Base-by-base conservation (phyloP, 805 yeast genomes). In the Teunomyces cretensis region DNA sequence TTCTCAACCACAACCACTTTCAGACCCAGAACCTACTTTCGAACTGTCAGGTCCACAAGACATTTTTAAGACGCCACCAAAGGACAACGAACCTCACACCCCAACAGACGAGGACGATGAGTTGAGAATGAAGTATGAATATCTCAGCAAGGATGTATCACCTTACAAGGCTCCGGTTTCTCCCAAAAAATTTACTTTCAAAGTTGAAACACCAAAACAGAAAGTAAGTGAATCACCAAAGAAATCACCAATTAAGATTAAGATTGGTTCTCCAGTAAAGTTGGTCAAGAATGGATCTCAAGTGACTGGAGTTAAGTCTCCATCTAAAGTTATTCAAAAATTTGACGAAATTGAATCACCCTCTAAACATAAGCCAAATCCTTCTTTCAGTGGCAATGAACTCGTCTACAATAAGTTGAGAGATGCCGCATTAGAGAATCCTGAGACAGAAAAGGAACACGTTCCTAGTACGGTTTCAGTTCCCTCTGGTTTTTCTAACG, bases 261-360 rank as follows among this genome's bases (percentile, higher is more conserved):
- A 70, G 48, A 66, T 70, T 39, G 62, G 66, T n/a, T 65, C 72
- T 4, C 76, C 76, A 1, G 55, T 69, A 26, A 62, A 58, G 45
- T 46, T 70, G 24, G 59, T 65, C 9, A 67, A 60, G 45, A 56
- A 61, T 8, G 65, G 65, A 15, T 56, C 60, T 1, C 44, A 62
- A 1, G 63, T 65, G 6, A 62, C 68, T 0, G 65, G 63, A 1
- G 50, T 60, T 11, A 49, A 35, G 8, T 35, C 38, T 17, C 38
- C 38, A 35, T 17, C 38, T 2, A 30, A 27, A 26, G 8, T 26
- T 26, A 33, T 30, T 17, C 7, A 15, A 12, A 11, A 12, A 12
- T 11, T 9, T 6, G 30, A 30, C 11, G 28, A 44, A 17, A 50
- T 53, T 26, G 54, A 49, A 7, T 32, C 42, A 3, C 50, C 49